phyloP scores from a whole-genome alignment of 768 basidiomycete genomes.

The Lyophyllum decastes region DNA sequence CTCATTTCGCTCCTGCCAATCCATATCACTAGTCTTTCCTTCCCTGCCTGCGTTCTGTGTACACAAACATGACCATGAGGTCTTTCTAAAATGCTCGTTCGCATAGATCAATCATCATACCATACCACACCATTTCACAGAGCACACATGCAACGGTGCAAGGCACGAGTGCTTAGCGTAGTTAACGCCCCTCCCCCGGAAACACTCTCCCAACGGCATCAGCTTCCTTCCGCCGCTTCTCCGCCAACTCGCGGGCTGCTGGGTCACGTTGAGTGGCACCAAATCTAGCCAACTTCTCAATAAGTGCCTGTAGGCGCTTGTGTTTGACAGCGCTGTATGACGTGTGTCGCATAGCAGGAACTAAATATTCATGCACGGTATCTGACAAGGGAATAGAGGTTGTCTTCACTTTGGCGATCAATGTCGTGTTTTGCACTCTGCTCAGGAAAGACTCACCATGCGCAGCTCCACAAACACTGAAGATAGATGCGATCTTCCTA shows the following conservation, averaged over 20 bases:
- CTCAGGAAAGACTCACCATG: slow-evolving; percentile 47
- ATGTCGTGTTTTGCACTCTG: slow-evolving; percentile 11
- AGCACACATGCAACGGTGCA: slow-evolving; percentile 7
- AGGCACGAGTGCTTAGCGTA: not conserved
- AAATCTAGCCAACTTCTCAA: slow-evolving; percentile 78
- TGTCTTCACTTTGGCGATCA: slow-evolving; percentile 43
- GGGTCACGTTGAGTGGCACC: slow-evolving; percentile 64
- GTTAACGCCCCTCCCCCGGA: slow-evolving; percentile 65
- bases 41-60: slow-evolving; percentile 32
- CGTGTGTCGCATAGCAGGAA: slow-evolving; percentile 66
- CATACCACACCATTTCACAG: slow-evolving; percentile 12
- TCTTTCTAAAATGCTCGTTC: slow-evolving; percentile 28
- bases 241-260: slow-evolving; percentile 62
- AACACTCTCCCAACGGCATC: slow-evolving; percentile 75
- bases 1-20: slow-evolving; percentile 38
- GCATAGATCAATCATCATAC: slow-evolving; percentile 37
- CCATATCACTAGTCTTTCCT: slow-evolving; percentile 30
- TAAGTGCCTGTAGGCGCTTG: slow-evolving; percentile 68
- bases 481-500: slow-evolving; percentile 70
- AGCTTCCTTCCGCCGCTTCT: slow-evolving; percentile 75
- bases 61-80: slow-evolving; percentile 27
- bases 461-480: slow-evolving; percentile 80
- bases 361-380: slow-evolving; percentile 77
- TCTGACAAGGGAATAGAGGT: slow-evolving; percentile 72
- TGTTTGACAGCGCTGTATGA: slow-evolving; percentile 68